These are phyloP conservation scores for Torrubiella hemipterigena DNA, from an alignment of 2,329 filamentous ascomycete genomes.

Conservation along the genomic window DNA sequence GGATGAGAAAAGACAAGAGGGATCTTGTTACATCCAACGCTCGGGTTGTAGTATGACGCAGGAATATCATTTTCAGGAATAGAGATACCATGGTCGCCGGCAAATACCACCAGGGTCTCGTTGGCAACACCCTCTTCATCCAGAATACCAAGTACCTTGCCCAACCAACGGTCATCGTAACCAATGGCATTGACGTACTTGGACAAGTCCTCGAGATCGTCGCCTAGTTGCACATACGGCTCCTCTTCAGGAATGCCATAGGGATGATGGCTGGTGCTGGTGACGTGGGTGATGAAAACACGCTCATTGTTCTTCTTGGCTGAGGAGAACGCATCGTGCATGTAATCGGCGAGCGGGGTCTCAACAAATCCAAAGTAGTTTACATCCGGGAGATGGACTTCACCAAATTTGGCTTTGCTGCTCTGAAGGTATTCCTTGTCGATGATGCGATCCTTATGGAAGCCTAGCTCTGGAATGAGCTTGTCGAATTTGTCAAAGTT, in stretches of 20 bases:
- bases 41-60: slow-evolving; percentile 19
- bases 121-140: slow-evolving; percentile 19
- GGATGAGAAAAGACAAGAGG: slow-evolving; percentile 20
- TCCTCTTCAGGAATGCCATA: slow-evolving; percentile 17
- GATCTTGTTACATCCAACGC: slow-evolving; percentile 19
- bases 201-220: slow-evolving; percentile 18
- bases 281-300: slow-evolving; percentile 22
- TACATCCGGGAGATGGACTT: slow-evolving; percentile 16
- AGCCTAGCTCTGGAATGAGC: slow-evolving; percentile 19
- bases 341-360: slow-evolving; percentile 18
- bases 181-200: slow-evolving; percentile 20
- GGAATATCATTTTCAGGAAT: slow-evolving; percentile 17
- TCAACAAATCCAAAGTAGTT: slow-evolving; percentile 23
- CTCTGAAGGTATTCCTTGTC: slow-evolving; percentile 17
- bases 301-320: slow-evolving; percentile 18
- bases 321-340: slow-evolving; percentile 17
- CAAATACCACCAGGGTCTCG: slow-evolving; percentile 19
- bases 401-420: slow-evolving; percentile 15
- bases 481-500: slow-evolving; percentile 20
- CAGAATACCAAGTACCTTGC: slow-evolving; percentile 15
- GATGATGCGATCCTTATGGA: slow-evolving; percentile 14
- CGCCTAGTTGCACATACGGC: slow-evolving; percentile 14
- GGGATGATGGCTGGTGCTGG: slow-evolving; percentile 22
- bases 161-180: slow-evolving; percentile 20
- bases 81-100: slow-evolving; percentile 20